These are phyloP conservation scores for Arctium lappa DNA, from an alignment of 129 eudicot genomes.

Conservation along the genomic window DNA sequence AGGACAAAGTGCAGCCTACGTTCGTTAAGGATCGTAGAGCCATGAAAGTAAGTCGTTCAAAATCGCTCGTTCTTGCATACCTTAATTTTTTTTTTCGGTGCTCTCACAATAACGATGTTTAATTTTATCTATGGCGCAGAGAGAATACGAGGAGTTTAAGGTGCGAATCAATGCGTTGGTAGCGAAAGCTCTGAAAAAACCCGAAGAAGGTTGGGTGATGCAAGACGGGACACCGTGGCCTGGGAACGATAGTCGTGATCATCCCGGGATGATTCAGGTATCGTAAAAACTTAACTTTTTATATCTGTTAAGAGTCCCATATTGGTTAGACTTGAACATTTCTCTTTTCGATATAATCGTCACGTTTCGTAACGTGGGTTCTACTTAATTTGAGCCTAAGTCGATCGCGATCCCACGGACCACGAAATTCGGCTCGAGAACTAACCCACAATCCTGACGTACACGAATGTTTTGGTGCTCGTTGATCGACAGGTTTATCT, in stretches of 20 bases:
- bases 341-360: no score
- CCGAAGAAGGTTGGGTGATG: constrained; percentile 99
- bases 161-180: constrained; percentile 88
- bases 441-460: neutral
- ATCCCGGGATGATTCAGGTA: constrained; percentile 99
- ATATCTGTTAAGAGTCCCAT: no score
- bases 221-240: constrained; percentile 99
- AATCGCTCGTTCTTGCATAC: neutral
- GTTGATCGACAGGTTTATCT: constrained; percentile 61
- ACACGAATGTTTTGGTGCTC: neutral
- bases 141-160: constrained; percentile 98
- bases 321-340: no score
- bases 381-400: neutral
- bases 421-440: neutral
- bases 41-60: constrained; percentile 62
- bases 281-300: neutral
- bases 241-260: constrained; percentile 90
- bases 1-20: constrained; percentile 91
- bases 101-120: neutral
- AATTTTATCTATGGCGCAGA: constrained; percentile 31
- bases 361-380: neutral
- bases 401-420: neutral
- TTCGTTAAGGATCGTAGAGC: constrained; percentile 97
- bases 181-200: constrained; percentile 84
- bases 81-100: neutral